phyloP scores from a whole-genome alignment of 2,329 filamentous ascomycete genomes.

The Chaetomium sp. region DNA sequence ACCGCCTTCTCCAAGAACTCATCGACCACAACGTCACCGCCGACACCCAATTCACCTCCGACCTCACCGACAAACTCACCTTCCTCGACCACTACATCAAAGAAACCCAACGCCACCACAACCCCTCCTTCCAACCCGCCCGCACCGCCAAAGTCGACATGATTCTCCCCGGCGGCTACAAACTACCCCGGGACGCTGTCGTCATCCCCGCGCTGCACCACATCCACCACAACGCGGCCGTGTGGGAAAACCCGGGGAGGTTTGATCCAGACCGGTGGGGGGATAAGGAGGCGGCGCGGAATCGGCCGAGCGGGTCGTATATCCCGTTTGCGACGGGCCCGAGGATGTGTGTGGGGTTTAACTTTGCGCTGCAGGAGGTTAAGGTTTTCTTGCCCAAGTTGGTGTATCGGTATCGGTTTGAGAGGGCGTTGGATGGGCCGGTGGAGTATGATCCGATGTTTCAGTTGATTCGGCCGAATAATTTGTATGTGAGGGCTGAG shows the following conservation, averaged over 20 bases:
- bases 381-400: conserved; percentile 54
- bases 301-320: conserved; percentile 45
- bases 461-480: conserved; percentile 49
- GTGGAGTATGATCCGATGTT: conserved; percentile 56
- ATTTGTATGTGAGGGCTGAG: conserved; percentile 46
- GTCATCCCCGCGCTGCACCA: conserved; percentile 48
- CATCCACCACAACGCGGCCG: conserved; percentile 45
- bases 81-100: conserved; percentile 55
- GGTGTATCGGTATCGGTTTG: conserved; percentile 52
- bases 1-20: conserved; percentile 12
- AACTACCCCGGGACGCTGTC: conserved; percentile 44
- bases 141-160: conserved; percentile 50
- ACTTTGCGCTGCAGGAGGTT: conserved; percentile 55
- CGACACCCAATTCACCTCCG: conserved; percentile 39
- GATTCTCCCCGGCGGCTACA: conserved; percentile 54
- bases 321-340: conserved; percentile 53
- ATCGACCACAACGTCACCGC: conserved; percentile 24
- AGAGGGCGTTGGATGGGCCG: conserved; percentile 37
- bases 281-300: conserved; percentile 46
- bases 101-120: conserved; percentile 54
- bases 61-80: conserved; percentile 40
- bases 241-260: conserved; percentile 51
- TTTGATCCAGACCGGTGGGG: conserved; percentile 56
- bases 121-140: conserved; percentile 54
- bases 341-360: conserved; percentile 57